Base-by-base conservation (phyloP, 805 yeast genomes). In the Vanderwaltozyma yarrowii region DNA sequence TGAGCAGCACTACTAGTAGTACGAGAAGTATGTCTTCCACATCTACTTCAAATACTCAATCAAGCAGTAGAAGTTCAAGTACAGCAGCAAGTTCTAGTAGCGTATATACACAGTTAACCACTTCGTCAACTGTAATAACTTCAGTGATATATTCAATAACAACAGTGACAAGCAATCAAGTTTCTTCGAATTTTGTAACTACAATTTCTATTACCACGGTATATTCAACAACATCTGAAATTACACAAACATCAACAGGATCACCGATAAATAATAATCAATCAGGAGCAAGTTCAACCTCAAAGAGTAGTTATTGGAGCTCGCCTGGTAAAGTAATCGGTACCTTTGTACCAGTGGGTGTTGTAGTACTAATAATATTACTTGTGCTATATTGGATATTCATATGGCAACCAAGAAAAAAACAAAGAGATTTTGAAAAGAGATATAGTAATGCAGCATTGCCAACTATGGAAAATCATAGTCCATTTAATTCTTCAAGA, bases 241-340 rank as follows among this genome's bases (percentile, higher is more conserved):
- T 29, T 7, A n/a, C 32, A 3, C n/a, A 38, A 9, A 14, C 42
- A 3, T 17, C 34, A 4, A 16, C 43, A 4, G 21, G 21, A 8
- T n/a, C 10, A 19, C 4, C 35, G 15, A 27, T 41, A 17, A 36
- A 35, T 25, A 34, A 32, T 14, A 36, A 32, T 16, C 34, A 36
- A 20, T 15, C 30, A 9, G 21, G 20, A 19, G 35, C 44, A 29
- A 23, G 14, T 7, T n/a, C 34, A 26, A 23, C 23, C 16, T 24
- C 25, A 3, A 50, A 50, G 9, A 51, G 50, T 15, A 64, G 77
- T 3, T 85, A 80, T 52, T 85, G 81, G 68, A 67, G 70, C 40
- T 64, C 74, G 33, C 74, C 73, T 33, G 94, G 89, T 0, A 81
- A 80, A 53, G 92, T 85, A 1, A 94, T 88, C 0, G 95, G 94